Evolutionary conservation across 208 protist species (phyloP).

Genomic region (Leishmania major): DNA sequence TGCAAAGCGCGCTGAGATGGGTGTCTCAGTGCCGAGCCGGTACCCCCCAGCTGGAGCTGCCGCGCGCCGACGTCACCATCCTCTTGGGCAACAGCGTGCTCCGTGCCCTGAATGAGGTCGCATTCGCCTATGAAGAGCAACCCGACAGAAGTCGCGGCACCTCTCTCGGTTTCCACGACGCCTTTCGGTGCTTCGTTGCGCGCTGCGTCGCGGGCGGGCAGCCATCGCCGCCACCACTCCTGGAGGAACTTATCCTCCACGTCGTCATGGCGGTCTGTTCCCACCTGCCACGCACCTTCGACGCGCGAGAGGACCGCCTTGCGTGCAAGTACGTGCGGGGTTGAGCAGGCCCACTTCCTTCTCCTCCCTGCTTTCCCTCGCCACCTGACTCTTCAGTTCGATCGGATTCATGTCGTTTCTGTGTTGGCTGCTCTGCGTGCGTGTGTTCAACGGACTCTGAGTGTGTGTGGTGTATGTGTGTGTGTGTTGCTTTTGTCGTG

Average conservation of each 20-base stretch:
- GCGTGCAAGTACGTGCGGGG: neutral
- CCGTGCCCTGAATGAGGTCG: neutral
- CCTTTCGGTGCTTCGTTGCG: neutral
- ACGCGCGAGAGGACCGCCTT: too few species aligned
- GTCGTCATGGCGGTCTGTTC: neutral
- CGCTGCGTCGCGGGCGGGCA: neutral
- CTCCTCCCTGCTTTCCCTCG: neutral
- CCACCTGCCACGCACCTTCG: neutral
- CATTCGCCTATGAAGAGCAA: neutral
- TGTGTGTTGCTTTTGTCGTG: too few species aligned
- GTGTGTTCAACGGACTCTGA: too few species aligned
- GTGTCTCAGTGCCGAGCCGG: neutral
- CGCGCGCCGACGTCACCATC: neutral
- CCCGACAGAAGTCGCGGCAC: neutral
- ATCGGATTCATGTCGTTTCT: too few species aligned
- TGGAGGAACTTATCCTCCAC: neutral
- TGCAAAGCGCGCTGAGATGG: neutral
- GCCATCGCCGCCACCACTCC: too few species aligned
- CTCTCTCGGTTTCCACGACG: neutral
- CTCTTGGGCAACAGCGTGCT: neutral
- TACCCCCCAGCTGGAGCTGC: neutral
- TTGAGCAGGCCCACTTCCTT: neutral
- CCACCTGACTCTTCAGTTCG: too few species aligned
- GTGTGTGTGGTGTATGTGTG: too few species aligned
- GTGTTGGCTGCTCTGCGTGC: too few species aligned